Conservation (phyloP, 139 green algal species). For the Chlorella sp. region DNA sequence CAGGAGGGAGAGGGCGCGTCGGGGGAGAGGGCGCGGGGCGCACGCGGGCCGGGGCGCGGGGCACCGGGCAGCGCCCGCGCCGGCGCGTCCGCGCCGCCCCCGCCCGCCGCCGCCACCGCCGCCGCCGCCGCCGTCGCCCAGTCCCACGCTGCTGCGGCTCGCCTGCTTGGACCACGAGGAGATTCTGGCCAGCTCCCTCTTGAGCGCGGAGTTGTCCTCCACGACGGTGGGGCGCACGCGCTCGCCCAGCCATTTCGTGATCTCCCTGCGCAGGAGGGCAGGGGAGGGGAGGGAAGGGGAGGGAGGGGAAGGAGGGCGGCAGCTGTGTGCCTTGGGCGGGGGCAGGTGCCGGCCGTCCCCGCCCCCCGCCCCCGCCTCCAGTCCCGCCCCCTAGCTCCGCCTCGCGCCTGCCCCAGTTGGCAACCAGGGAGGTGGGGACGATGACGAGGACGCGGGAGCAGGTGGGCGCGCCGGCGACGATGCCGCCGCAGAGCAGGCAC, state of each 20-base stretch:
- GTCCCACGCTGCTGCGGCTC: background rate
- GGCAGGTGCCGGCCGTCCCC: background rate
- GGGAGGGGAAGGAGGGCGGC: slow-evolving; percentile 57
- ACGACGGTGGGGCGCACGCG: slow-evolving; percentile 21
- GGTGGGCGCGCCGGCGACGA: slow-evolving; percentile 46
- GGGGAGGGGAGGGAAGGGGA: slow-evolving; percentile 79
- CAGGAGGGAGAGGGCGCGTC: background rate
- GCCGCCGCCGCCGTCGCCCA: no score
- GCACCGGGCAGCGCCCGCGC: no score
- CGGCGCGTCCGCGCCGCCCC: no score
- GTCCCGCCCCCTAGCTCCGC: no score
- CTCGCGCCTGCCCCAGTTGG: slow-evolving; percentile 91
- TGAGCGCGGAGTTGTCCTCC: slow-evolving; percentile 16
- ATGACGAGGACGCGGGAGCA: slow-evolving; percentile 29
- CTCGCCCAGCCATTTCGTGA: slow-evolving; percentile 71
- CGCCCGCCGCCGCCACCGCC: no score
- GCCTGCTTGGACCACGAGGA: slow-evolving; percentile 70
- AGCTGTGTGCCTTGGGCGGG: background rate
- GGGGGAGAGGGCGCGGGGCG: background rate
- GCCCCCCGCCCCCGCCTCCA: no score
- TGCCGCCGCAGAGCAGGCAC: slow-evolving; percentile 66
- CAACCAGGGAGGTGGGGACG: slow-evolving; percentile 88
- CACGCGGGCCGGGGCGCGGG: no score
- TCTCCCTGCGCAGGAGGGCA: slow-evolving; percentile 72
- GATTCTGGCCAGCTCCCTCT: slow-evolving; percentile 41